Percentiles rank a stretch among this genome's conserved stretches.
phyloP scores from a whole-genome alignment of 768 basidiomycete genomes.

The Chiua virens region DNA sequence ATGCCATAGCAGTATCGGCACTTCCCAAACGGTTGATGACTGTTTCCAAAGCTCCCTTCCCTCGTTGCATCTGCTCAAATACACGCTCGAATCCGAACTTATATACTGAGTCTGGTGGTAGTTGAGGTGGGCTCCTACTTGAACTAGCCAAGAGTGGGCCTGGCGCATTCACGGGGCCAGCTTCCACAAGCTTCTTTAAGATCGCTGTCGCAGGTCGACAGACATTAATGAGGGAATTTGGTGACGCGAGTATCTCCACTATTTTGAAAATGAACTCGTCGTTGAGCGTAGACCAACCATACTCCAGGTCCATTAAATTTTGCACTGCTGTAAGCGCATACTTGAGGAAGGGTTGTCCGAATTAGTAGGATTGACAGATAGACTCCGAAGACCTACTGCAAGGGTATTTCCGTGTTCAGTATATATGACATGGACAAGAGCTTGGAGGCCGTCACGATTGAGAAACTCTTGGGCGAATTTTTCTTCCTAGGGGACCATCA shows the following conservation, averaged over 20 bases:
- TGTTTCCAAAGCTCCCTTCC: constrained; percentile 69
- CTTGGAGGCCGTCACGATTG: constrained; percentile 63
- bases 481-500: constrained; percentile 59
- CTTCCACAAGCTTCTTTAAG: constrained; percentile 85
- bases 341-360: constrained; percentile 37
- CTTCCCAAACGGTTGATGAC: constrained; percentile 80
- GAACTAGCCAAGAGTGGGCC: constrained; percentile 59
- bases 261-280: constrained; percentile 73
- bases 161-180: constrained; percentile 69
- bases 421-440: constrained; percentile 70
- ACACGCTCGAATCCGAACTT: constrained; percentile 83
- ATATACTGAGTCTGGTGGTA: constrained; percentile 71
- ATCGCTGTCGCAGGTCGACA: constrained; percentile 91
- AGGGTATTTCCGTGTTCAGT: constrained; percentile 77
- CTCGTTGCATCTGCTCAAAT: constrained; percentile 78
- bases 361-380: neutral
- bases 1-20: constrained; percentile 81
- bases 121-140: constrained; percentile 51
- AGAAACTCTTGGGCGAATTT: constrained; percentile 81
- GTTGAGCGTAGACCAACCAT: constrained; percentile 78
- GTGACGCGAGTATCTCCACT: constrained; percentile 74
- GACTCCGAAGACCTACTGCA: constrained; percentile 51
- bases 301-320: constrained; percentile 83
- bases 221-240: constrained; percentile 81
- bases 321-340: constrained; percentile 86